A percentile compares a stretch with the other conserved stretches of the same genome.
Evolutionary conservation across 2,329 filamentous ascomycete species (phyloP).

Genomic region (Hirsutella thompsonii): DNA sequence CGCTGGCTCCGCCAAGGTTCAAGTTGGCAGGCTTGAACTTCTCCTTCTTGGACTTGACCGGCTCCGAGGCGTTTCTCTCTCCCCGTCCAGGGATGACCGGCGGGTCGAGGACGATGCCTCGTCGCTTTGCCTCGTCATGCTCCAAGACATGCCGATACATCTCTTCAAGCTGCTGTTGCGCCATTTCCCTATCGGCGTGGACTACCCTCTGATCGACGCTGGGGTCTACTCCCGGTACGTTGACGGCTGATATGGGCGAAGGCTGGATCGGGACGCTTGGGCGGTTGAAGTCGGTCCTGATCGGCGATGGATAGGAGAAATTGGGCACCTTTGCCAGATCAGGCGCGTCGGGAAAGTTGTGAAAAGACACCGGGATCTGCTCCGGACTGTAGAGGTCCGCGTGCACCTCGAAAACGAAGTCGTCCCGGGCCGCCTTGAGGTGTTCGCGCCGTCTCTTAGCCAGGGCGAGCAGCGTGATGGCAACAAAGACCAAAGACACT

Average conservation of each 20-base stretch:
- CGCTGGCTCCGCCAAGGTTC: conserved; percentile 28
- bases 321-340: conserved; percentile 23
- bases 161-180: conserved; percentile 74
- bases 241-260: conserved; percentile 31
- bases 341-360: conserved; percentile 7
- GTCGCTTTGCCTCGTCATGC: conserved; percentile 59
- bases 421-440: conserved; percentile 38
- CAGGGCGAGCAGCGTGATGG: conserved; percentile 50
- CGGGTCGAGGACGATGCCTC: conserved; percentile 34
- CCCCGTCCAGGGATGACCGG: conserved; percentile 20
- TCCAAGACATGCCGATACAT: conserved; percentile 90
- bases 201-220: conserved; percentile 70
- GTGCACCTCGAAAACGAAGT: conserved; percentile 27
- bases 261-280: conserved; percentile 30
- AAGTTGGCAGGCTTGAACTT: conserved; percentile 36
- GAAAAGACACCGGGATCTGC: conserved; percentile 2
- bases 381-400: conserved; percentile 11
- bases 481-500: conserved; percentile 60
- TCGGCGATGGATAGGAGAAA: conserved; percentile 37
- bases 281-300: conserved; percentile 18
- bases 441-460: conserved; percentile 41
- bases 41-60: conserved; percentile 27
- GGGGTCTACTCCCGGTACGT: conserved; percentile 46
- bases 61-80: conserved; percentile 12
- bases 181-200: conserved; percentile 58